Percentiles rank a stretch among this genome's conserved stretches.
These are phyloP conservation scores for Penicillium rolfsii DNA, from an alignment of 2,329 filamentous ascomycete genomes.

Conservation along the genomic window DNA sequence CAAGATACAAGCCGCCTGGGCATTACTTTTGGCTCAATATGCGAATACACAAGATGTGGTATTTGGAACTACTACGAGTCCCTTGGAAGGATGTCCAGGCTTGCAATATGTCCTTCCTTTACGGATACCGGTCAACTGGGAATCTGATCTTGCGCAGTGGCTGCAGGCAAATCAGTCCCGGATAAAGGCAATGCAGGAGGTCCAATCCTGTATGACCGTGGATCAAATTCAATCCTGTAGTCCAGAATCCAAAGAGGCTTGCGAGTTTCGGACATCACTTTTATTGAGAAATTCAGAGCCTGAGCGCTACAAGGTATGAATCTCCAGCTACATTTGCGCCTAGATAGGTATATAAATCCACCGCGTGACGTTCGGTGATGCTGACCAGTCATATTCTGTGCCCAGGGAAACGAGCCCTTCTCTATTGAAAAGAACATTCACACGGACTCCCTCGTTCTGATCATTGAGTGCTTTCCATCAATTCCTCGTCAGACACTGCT, in stretches of 20 bases:
- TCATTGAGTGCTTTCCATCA: not conserved
- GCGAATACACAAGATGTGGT: not conserved
- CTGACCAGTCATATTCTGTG: not conserved
- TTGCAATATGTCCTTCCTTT: not conserved
- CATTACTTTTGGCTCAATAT: not conserved
- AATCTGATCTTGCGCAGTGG: not conserved
- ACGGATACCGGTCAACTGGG: not conserved
- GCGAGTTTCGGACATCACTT: not conserved
- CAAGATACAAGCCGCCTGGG: not conserved
- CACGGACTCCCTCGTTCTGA: not conserved
- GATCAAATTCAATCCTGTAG: conserved; percentile 1
- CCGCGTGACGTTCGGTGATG: not conserved
- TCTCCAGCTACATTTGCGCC: not conserved
- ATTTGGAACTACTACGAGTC: not conserved
- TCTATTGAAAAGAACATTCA: not conserved
- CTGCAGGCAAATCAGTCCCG: not conserved
- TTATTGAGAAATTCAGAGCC: not conserved
- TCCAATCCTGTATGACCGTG: not conserved
- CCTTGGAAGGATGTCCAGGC: not conserved
- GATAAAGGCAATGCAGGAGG: not conserved
- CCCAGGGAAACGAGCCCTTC: not conserved
- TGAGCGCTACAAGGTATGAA: not conserved
- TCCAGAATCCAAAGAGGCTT: not conserved
- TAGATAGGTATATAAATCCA: not conserved
- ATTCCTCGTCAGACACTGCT: not conserved